phyloP scores from a whole-genome alignment of 345 rosid genomes.

The Syzygium oleosum region DNA sequence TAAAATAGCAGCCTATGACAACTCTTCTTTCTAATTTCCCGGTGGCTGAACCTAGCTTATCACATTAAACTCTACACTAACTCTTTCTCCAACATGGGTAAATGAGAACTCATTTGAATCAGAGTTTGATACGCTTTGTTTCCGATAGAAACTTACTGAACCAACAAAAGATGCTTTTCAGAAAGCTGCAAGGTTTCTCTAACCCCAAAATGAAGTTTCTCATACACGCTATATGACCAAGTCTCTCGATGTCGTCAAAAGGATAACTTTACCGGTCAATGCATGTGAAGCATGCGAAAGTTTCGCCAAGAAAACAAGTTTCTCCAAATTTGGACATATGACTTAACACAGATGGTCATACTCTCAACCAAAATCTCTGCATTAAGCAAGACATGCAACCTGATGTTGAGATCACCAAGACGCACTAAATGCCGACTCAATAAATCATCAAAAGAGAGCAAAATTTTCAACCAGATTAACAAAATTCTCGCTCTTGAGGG shows the following conservation, averaged over 20 bases:
- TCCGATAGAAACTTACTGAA: not conserved
- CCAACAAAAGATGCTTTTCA: not conserved
- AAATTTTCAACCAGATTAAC: not conserved
- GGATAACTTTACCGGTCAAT: not conserved
- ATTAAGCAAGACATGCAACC: not conserved
- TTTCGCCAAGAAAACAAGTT: not conserved
- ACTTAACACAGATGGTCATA: not conserved
- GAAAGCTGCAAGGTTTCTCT: not conserved
- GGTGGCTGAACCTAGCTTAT: not conserved
- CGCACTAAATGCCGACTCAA: not conserved
- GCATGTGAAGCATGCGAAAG: not conserved
- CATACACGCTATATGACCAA: not conserved
- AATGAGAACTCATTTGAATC: not conserved
- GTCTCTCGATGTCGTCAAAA: not conserved
- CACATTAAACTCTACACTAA: not conserved
- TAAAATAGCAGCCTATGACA: not conserved
- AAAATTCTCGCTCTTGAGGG: not conserved
- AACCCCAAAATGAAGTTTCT: not conserved
- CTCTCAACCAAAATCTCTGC: not conserved
- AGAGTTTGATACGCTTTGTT: not conserved
- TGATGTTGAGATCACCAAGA: not conserved
- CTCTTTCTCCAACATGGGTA: not conserved
- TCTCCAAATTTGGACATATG: not conserved
- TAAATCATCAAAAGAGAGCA: not conserved
- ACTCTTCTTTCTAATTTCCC: not conserved